Evolutionary conservation across 148 eudicot genomes (phyloP).

Genomic region (Fagopyrum esculentum): DNA sequence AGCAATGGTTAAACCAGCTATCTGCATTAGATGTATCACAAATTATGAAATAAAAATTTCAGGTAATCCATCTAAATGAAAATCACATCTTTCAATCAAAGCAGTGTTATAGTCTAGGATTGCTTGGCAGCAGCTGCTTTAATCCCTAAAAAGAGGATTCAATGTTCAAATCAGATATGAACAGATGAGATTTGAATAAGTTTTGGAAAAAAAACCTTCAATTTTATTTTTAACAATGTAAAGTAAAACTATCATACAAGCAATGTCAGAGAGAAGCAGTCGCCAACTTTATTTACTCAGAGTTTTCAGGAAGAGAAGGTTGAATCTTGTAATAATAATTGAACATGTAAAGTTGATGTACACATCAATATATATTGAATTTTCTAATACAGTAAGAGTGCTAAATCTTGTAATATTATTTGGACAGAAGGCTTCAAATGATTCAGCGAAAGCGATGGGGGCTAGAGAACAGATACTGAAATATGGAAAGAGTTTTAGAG

Average conservation of each 20-base stretch:
- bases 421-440: neutral
- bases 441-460: neutral
- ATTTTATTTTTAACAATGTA: neutral
- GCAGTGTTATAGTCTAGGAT: neutral
- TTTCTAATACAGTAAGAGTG: neutral
- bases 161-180: neutral
- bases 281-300: neutral
- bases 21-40: slow-evolving; percentile 42
- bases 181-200: neutral
- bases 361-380: neutral
- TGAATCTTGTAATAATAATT: neutral
- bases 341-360: neutral
- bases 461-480: neutral
- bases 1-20: slow-evolving; percentile 62
- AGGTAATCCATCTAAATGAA: neutral
- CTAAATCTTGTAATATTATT: neutral
- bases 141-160: neutral
- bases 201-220: neutral
- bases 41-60: slow-evolving; percentile 3
- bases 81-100: neutral
- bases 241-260: neutral
- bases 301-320: neutral
- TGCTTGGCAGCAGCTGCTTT: neutral
- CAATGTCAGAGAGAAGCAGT: neutral
- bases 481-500: neutral